Evolutionary conservation across 2,329 filamentous ascomycete species (phyloP).

Genomic region (Leptographium galeiforme): DNA sequence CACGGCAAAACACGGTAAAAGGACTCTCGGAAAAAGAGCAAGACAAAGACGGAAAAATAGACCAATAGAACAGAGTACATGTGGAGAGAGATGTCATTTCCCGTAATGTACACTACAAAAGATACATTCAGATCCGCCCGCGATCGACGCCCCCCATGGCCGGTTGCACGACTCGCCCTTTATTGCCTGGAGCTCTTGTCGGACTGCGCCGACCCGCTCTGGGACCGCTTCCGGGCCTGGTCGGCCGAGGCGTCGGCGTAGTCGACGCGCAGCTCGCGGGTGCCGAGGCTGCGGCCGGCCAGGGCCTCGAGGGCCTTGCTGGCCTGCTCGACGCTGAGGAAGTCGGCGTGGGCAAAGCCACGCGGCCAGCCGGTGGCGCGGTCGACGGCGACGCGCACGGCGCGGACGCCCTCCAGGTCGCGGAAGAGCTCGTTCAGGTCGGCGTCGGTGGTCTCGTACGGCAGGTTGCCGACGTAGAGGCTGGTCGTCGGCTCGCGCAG

Average conservation of each 20-base stretch:
- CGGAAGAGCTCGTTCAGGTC: constrained; percentile 70
- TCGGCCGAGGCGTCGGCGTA: constrained; percentile 20
- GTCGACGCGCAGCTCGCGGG: constrained; percentile 52
- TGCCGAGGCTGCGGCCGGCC: constrained; percentile 44
- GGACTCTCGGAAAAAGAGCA: neutral
- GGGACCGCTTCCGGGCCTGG: neutral
- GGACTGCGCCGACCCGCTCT: too few species aligned
- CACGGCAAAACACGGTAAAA: neutral
- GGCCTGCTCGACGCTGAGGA: constrained; percentile 55
- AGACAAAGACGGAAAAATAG: neutral
- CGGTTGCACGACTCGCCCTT: neutral
- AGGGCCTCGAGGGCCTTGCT: constrained; percentile 43
- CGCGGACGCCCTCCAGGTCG: constrained; percentile 53
- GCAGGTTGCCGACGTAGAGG: constrained; percentile 74
- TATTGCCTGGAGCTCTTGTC: neutral
- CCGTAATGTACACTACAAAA: neutral
- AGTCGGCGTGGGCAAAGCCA: constrained; percentile 78
- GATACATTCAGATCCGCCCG: neutral
- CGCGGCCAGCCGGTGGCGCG: constrained; percentile 65
- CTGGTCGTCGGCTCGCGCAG: constrained; percentile 13
- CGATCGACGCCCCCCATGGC: neutral
- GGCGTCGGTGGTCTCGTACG: constrained; percentile 71
- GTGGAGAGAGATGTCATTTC: neutral
- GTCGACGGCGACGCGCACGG: constrained; percentile 74
- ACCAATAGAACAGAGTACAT: neutral